phyloP scores from a whole-genome alignment of 345 rosid genomes.

The Arabidopsis thaliana region DNA sequence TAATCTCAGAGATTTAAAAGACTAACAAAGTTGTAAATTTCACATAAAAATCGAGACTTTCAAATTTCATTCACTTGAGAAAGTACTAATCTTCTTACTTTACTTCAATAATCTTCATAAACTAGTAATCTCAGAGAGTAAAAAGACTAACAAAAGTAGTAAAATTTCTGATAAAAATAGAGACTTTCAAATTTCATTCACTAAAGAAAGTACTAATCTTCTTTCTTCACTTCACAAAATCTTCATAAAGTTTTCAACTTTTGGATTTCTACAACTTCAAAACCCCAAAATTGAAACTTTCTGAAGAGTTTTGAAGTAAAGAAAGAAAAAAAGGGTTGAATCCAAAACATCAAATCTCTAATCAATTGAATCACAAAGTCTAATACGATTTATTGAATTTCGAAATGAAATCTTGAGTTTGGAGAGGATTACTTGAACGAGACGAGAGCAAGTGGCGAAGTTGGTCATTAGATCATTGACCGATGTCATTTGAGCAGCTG shows the following conservation, averaged over 20 bases:
- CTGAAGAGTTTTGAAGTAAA: background rate
- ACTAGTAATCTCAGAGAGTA: background rate
- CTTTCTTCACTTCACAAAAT: background rate
- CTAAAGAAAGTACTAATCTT: background rate
- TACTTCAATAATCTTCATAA: too few relatives aligned
- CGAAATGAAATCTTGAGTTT: background rate
- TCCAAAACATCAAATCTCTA: background rate
- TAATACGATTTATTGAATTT: background rate
- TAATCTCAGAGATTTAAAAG: background rate
- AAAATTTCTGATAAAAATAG: background rate
- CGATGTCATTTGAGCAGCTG: slow-evolving; percentile 98
- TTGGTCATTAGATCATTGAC: slow-evolving; percentile 80
- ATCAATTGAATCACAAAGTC: background rate
- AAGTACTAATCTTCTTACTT: too few relatives aligned
- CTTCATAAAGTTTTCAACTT: background rate
- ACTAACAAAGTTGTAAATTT: background rate
- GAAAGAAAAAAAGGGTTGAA: background rate
- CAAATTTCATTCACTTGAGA: background rate
- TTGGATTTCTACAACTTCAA: background rate
- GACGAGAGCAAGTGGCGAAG: slow-evolving; percentile 87
- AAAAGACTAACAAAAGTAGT: background rate
- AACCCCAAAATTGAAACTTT: background rate
- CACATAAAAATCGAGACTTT: background rate
- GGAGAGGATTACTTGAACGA: slow-evolving; percentile 61
- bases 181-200: background rate